Percentiles rank a stretch among this genome's conserved stretches.
These are phyloP conservation scores for Cladophialophora yegresii DNA, from an alignment of 2,329 filamentous ascomycete species.

Conservation along the genomic window DNA sequence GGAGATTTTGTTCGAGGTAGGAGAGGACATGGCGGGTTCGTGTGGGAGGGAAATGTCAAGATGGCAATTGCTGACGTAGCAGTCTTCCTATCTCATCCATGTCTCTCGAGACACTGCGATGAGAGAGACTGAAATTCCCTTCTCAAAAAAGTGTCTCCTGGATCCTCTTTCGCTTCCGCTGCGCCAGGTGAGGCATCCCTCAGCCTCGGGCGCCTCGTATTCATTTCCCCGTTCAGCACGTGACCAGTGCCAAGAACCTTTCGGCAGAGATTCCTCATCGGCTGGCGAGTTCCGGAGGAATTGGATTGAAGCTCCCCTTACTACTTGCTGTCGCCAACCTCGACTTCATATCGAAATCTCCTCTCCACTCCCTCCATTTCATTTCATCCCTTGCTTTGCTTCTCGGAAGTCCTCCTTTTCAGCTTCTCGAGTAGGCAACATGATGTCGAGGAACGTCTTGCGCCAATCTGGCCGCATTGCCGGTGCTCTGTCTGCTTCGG, in stretches of 20 bases:
- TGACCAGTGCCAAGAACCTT: conserved; percentile 11
- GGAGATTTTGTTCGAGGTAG: conserved; percentile 24
- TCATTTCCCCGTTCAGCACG: conserved; percentile 4
- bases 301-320: conserved; percentile 27
- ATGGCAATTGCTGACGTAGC: conserved; percentile 18
- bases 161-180: conserved; percentile 1
- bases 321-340: conserved; percentile 23
- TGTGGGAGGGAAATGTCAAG: not conserved
- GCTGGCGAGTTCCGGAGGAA: conserved; percentile 11
- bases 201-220: conserved; percentile 4
- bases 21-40: conserved; percentile 27
- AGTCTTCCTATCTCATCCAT: conserved; percentile 9
- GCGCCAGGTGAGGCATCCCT: conserved; percentile 6
- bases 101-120: conserved; percentile 2
- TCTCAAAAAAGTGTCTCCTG: conserved; percentile 4
- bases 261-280: conserved; percentile 15
- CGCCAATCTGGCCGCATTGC: conserved; percentile 94
- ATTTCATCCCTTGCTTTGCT: conserved; percentile 33
- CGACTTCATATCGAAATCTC: conserved; percentile 27
- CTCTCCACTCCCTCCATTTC: conserved; percentile 49
- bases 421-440: conserved; percentile 52
- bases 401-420: conserved; percentile 28
- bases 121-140: not conserved
- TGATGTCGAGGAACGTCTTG: conserved; percentile 98
- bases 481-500: conserved; percentile 86